A percentile compares a stretch with the other conserved stretches of the same genome.
These are phyloP conservation scores for Parascedosporium putredinis DNA, from an alignment of 2,329 filamentous ascomycete species.

Conservation along the genomic window DNA sequence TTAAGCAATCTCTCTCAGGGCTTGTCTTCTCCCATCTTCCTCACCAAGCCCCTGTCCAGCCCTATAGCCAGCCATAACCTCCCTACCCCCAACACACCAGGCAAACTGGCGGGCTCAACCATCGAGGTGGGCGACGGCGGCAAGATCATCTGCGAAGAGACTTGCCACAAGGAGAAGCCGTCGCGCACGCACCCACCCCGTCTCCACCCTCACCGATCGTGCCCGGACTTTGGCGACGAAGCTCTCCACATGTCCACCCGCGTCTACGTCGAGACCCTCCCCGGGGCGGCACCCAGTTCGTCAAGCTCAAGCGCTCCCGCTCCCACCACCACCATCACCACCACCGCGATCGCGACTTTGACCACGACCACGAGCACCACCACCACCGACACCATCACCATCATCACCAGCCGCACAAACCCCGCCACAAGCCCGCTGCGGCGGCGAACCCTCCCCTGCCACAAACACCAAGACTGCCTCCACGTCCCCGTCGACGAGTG, in stretches of 20 bases:
- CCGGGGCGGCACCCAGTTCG: slow-evolving; percentile 25
- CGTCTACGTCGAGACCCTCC: slow-evolving; percentile 25
- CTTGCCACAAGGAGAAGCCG: not conserved
- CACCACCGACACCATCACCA: slow-evolving; percentile 20
- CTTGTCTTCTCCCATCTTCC: too few species aligned
- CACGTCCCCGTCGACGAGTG: slow-evolving; percentile 22
- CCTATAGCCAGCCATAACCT: too few species aligned
- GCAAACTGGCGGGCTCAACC: not conserved
- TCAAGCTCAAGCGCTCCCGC: slow-evolving; percentile 28
- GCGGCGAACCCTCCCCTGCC: slow-evolving; percentile 20
- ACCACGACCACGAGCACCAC: slow-evolving; percentile 24
- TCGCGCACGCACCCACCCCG: not conserved
- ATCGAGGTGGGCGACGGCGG: slow-evolving; percentile 3
- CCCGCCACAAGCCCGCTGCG: slow-evolving; percentile 25
- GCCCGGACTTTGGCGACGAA: not conserved
- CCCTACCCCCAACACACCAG: too few species aligned
- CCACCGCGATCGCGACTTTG: slow-evolving; percentile 20
- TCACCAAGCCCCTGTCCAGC: too few species aligned
- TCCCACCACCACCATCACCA: slow-evolving; percentile 22
- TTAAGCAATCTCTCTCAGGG: too few species aligned
- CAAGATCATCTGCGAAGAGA: slow-evolving; percentile 2
- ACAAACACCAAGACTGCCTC: slow-evolving; percentile 24
- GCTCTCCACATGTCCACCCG: slow-evolving; percentile 20
- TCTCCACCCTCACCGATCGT: not conserved
- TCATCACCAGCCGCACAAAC: slow-evolving; percentile 25